Conservation (phyloP, 2,329 filamentous ascomycete species). For the Aspergillus quadrilineatus region DNA sequence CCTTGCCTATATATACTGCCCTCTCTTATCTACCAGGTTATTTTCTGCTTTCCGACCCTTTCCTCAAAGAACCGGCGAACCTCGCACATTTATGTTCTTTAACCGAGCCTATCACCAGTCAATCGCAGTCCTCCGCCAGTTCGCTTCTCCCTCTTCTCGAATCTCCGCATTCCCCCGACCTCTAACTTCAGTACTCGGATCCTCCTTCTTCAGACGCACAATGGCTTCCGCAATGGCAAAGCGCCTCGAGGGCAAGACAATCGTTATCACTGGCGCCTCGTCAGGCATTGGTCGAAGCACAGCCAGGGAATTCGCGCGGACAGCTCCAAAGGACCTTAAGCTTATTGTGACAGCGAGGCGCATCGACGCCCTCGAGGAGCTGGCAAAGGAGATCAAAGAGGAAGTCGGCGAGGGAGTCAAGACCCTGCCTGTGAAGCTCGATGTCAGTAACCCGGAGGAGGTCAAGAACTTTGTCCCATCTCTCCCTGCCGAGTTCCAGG, state of each 20-base stretch:
- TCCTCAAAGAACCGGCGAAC: neutral
- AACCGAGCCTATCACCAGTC: conserved; percentile 24
- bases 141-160: conserved; percentile 15
- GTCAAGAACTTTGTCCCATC: conserved; percentile 69
- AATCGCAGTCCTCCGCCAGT: conserved; percentile 24
- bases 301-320: conserved; percentile 90
- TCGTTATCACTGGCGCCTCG: conserved; percentile 87
- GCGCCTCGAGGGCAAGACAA: conserved; percentile 88
- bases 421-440: conserved; percentile 78
- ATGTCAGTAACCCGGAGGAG: conserved; percentile 78
- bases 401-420: conserved; percentile 79
- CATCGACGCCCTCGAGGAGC: conserved; percentile 70
- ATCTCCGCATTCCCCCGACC: conserved; percentile 22
- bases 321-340: conserved; percentile 73
- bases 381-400: conserved; percentile 72
- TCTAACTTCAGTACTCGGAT: conserved; percentile 20
- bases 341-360: conserved; percentile 87
- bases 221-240: conserved; percentile 71
- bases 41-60: neutral
- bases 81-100: conserved; percentile 29
- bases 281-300: conserved; percentile 77
- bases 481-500: conserved; percentile 77
- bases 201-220: conserved; percentile 40
- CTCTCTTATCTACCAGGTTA: conserved; percentile 8
- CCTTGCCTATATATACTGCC: conserved; percentile 11